Conservation (phyloP, 371 early-diverging fungal genomes). For the Apophysomyces elegans region DNA sequence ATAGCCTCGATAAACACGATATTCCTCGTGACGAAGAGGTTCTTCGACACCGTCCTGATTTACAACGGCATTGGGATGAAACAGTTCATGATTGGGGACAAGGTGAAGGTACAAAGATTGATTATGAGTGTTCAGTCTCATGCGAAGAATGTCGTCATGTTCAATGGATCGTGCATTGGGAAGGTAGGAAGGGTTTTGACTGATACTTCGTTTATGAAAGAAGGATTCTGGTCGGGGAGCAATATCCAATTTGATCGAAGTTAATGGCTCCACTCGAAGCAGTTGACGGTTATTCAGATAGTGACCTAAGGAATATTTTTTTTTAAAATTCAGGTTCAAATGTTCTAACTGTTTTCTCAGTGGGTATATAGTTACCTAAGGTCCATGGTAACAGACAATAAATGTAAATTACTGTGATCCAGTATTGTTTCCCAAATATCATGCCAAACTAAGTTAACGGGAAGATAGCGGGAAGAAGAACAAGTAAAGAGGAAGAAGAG, state of each 20-base stretch:
- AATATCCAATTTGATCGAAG: constrained; percentile 33
- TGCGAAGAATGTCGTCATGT: constrained; percentile 66
- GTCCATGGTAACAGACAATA: constrained; percentile 5
- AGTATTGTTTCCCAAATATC: constrained; percentile 1
- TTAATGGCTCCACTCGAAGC: constrained; percentile 34
- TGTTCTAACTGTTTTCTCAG: no score
- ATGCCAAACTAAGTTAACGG: not conserved
- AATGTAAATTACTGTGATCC: not conserved
- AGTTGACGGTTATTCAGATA: constrained; percentile 36
- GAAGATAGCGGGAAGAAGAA: not conserved
- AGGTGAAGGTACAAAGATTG: constrained; percentile 74
- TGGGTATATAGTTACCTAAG: not conserved
- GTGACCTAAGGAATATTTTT: constrained; percentile 23
- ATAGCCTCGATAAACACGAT: constrained; percentile 45
- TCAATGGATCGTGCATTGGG: constrained; percentile 36
- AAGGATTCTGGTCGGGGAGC: constrained; percentile 40
- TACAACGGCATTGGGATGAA: constrained; percentile 73
- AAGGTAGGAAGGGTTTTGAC: constrained; percentile 32
- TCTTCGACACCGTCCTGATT: constrained; percentile 28
- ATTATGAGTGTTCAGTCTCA: constrained; percentile 71
- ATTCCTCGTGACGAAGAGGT: constrained; percentile 33
- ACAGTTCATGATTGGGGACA: constrained; percentile 73
- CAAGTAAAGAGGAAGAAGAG: not conserved
- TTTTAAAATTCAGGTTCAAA: not conserved
- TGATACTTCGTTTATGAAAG: constrained; percentile 40